These are phyloP conservation scores for Pseudoscleropodium purum DNA, from an alignment of 225 moss, liverwort and hornwort genomes.

Conservation along the genomic window DNA sequence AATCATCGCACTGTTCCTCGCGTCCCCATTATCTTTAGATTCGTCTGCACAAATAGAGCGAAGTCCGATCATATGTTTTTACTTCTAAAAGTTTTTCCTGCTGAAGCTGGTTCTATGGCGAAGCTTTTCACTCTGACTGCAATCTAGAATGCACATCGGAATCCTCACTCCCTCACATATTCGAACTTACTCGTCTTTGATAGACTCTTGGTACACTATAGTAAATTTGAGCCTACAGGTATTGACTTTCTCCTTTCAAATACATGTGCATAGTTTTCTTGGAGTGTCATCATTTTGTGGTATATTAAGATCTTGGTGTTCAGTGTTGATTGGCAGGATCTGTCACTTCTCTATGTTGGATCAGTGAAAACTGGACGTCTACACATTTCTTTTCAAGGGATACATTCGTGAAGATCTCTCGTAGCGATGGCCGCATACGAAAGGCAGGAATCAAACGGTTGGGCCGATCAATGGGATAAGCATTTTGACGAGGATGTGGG, in stretches of 20 bases:
- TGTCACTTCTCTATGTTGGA: background rate
- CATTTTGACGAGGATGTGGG: slow-evolving; percentile 56
- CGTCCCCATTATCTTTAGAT: background rate
- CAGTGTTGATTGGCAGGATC: slow-evolving; percentile 20
- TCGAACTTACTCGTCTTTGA: background rate
- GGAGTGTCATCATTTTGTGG: background rate
- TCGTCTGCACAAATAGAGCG: background rate
- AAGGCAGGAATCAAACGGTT: slow-evolving; percentile 56
- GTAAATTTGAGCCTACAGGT: background rate
- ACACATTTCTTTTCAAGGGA: background rate
- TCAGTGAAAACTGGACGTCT: background rate
- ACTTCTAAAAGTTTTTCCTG: background rate
- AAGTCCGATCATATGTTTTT: background rate
- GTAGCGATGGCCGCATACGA: slow-evolving; percentile 29
- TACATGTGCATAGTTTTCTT: background rate
- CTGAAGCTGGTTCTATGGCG: background rate
- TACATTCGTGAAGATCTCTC: background rate
- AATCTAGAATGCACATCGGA: background rate
- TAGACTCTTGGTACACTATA: background rate
- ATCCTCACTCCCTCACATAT: background rate
- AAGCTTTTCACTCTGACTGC: background rate
- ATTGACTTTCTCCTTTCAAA: background rate
- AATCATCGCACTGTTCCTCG: background rate
- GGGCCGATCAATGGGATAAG: slow-evolving; percentile 90
- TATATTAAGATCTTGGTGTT: background rate